Percentiles rank a stretch among this genome's conserved stretches.
Evolutionary conservation across 2,329 filamentous ascomycete species (phyloP).

Genomic region (Hortaea werneckii): DNA sequence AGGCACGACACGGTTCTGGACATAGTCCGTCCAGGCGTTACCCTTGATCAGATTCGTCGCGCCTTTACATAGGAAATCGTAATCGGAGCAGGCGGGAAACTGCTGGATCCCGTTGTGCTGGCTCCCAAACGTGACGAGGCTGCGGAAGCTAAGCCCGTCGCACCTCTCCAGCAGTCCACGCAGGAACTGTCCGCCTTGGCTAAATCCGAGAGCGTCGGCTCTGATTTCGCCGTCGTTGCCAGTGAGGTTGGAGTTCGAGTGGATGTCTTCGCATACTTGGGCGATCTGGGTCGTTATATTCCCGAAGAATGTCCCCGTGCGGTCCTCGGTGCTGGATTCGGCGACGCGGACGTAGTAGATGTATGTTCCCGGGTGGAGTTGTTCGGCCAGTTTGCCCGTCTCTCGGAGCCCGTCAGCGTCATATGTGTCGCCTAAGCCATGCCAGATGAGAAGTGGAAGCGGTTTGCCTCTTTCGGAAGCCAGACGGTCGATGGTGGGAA

Average conservation of each 20-base stretch:
- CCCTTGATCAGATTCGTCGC: conserved; percentile 67
- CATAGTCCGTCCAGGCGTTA: conserved; percentile 70
- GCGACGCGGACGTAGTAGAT: conserved; percentile 70
- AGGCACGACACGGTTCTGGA: conserved; percentile 73
- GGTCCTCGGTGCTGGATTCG: conserved; percentile 57
- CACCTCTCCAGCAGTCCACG: conserved; percentile 82
- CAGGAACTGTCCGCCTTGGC: conserved; percentile 93
- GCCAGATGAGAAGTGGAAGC: conserved; percentile 88
- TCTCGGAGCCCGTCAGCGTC: conserved; percentile 62
- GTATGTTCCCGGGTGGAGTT: conserved; percentile 70
- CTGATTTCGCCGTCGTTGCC: conserved; percentile 4
- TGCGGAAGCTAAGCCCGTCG: conserved; percentile 71
- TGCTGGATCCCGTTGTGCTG: conserved; percentile 87
- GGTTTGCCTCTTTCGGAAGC: conserved; percentile 32
- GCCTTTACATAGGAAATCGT: conserved; percentile 71
- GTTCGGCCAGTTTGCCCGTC: conserved; percentile 61
- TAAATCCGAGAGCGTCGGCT: conserved; percentile 87
- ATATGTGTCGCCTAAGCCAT: conserved; percentile 71
- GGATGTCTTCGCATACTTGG: conserved; percentile 66
- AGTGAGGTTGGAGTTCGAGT: conserved; percentile 47
- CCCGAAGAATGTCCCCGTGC: conserved; percentile 78
- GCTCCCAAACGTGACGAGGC: conserved; percentile 76
- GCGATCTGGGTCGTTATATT: conserved; percentile 73
- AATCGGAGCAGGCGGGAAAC: conserved; percentile 62
- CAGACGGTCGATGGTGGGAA: conserved; percentile 4